Conservation (phyloP, 1,139 yeast genomes). For the Pichia sp. region DNA sequence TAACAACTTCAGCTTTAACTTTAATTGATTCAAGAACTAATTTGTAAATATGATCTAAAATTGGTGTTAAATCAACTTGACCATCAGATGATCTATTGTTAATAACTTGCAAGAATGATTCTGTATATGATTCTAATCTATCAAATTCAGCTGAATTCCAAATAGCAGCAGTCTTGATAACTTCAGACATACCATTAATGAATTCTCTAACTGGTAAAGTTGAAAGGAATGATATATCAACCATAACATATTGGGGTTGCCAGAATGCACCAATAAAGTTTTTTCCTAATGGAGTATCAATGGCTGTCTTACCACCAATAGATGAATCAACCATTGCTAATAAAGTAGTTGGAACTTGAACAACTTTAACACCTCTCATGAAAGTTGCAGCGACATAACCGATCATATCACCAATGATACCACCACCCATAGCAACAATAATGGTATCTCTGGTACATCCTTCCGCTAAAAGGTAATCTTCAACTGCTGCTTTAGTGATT, state of each 20-base stretch:
- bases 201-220: slow-evolving; percentile 91
- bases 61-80: slow-evolving; percentile 53
- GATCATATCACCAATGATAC: slow-evolving; percentile 98
- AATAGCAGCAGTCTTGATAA: slow-evolving; percentile 95
- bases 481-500: slow-evolving; percentile 86
- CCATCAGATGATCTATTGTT: slow-evolving; percentile 35
- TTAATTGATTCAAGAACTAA: slow-evolving; percentile 80
- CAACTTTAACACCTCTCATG: slow-evolving; percentile 95
- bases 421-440: slow-evolving; percentile 94
- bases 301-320: slow-evolving; percentile 98
- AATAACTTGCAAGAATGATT: slow-evolving; percentile 58
- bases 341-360: slow-evolving; percentile 90
- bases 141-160: slow-evolving; percentile 90
- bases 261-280: slow-evolving; percentile 96
- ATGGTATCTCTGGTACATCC: slow-evolving; percentile 97
- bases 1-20: slow-evolving; percentile 92
- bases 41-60: slow-evolving; percentile 67
- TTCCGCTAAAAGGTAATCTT: slow-evolving; percentile 75
- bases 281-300: slow-evolving; percentile 96
- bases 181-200: slow-evolving; percentile 98
- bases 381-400: slow-evolving; percentile 98
- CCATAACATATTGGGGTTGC: slow-evolving; percentile 88
- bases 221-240: slow-evolving; percentile 80
- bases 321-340: slow-evolving; percentile 98
- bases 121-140: slow-evolving; percentile 73